These are phyloP conservation scores for Lactarius pseudohatsudake DNA, from an alignment of 768 basidiomycete species.

Conservation along the genomic window DNA sequence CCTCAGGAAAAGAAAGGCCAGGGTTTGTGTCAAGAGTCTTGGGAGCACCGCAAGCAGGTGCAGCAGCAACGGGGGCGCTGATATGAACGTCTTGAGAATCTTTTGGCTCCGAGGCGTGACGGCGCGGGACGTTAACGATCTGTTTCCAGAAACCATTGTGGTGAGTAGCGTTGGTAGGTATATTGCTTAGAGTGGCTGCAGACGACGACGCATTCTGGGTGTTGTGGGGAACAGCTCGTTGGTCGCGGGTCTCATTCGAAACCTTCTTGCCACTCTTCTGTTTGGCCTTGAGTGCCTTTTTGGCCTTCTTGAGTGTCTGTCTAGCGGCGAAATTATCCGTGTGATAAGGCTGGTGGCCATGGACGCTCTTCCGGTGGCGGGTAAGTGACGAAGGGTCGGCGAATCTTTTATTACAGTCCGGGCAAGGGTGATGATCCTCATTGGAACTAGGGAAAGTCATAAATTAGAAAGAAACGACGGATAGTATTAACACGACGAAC, in stretches of 20 bases:
- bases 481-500: slow-evolving; percentile 10
- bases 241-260: neutral
- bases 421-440: slow-evolving; percentile 1
- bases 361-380: slow-evolving; percentile 12
- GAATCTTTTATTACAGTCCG: neutral
- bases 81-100: neutral
- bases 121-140: neutral
- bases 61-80: neutral
- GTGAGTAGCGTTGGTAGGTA: neutral
- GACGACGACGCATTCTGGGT: neutral
- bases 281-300: neutral
- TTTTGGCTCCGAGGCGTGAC: neutral
- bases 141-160: slow-evolving; percentile 13
- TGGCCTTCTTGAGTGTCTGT: neutral
- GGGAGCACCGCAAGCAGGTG: neutral
- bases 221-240: neutral
- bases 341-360: slow-evolving; percentile 21
- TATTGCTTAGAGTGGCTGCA: neutral
- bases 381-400: slow-evolving; percentile 13
- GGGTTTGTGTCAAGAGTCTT: neutral
- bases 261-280: neutral
- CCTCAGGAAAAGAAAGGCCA: neutral
- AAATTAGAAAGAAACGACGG: neutral
- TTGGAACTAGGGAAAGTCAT: neutral
- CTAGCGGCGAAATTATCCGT: slow-evolving; percentile 2